Percentiles rank a stretch among this genome's conserved stretches.
These are phyloP conservation scores for Eucalyptus erythrocorys DNA, from an alignment of 345 rosid species.

Conservation along the genomic window DNA sequence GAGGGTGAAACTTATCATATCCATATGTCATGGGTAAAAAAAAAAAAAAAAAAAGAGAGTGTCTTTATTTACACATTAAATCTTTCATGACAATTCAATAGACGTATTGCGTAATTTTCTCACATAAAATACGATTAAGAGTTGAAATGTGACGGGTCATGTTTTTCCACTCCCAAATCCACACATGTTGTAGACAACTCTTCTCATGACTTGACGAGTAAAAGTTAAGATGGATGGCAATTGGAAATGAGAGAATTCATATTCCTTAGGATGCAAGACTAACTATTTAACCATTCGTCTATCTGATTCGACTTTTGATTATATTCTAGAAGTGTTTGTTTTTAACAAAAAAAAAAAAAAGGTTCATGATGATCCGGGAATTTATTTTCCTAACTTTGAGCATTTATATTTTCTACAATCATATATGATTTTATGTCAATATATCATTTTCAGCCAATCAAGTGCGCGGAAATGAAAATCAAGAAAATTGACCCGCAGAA, in stretches of 20 bases:
- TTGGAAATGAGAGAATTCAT: neutral
- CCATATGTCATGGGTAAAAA: neutral
- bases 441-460: too few species aligned
- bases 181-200: neutral
- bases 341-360: too few species aligned
- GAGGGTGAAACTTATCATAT: neutral
- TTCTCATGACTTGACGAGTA: neutral
- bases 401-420: neutral
- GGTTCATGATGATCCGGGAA: neutral
- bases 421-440: too few species aligned
- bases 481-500: neutral
- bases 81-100: neutral
- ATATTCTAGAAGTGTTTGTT: accelerated
- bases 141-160: neutral
- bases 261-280: neutral
- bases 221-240: neutral
- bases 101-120: neutral
- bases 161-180: neutral
- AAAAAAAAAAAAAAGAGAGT: too few species aligned
- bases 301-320: neutral
- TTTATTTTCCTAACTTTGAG: neutral
- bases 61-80: neutral
- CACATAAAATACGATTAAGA: neutral
- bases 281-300: neutral
- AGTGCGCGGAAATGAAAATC: too few species aligned